A percentile compares a stretch with the other conserved stretches of the same genome.
These are phyloP conservation scores for Pichia heedii DNA, from an alignment of 805 yeast species.

Conservation along the genomic window DNA sequence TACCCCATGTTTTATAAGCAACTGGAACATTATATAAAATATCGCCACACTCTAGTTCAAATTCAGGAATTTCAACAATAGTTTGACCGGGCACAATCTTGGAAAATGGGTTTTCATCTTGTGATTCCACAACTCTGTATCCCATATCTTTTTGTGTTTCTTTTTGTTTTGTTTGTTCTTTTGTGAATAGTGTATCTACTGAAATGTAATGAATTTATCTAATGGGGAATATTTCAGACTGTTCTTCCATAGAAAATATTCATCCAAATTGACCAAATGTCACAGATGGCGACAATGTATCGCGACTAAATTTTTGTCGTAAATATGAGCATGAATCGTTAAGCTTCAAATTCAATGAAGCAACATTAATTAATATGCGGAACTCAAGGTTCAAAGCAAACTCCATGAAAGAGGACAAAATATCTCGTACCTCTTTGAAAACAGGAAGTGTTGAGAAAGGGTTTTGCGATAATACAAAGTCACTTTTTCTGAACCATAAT, in stretches of 20 bases:
- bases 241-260: too few species aligned
- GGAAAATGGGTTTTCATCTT: conserved; percentile 59
- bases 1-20: conserved; percentile 96
- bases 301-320: not conserved
- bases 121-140: conserved; percentile 34
- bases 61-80: conserved; percentile 67
- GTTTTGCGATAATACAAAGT: not conserved
- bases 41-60: conserved; percentile 77
- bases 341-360: too few species aligned
- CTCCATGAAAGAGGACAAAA: not conserved
- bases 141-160: conserved; percentile 11
- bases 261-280: not conserved
- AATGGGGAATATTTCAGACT: too few species aligned
- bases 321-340: not conserved
- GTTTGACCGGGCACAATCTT: conserved; percentile 68
- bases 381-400: too few species aligned
- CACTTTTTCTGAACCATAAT: conserved; percentile 16
- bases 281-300: not conserved
- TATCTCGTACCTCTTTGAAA: not conserved
- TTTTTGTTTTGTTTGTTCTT: not conserved
- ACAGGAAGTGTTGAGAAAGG: not conserved
- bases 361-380: too few species aligned
- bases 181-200: too few species aligned
- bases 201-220: too few species aligned
- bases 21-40: conserved; percentile 66